These are phyloP conservation scores for Gliomastix tumulicola DNA, from an alignment of 2,329 filamentous ascomycete species.

Conservation along the genomic window DNA sequence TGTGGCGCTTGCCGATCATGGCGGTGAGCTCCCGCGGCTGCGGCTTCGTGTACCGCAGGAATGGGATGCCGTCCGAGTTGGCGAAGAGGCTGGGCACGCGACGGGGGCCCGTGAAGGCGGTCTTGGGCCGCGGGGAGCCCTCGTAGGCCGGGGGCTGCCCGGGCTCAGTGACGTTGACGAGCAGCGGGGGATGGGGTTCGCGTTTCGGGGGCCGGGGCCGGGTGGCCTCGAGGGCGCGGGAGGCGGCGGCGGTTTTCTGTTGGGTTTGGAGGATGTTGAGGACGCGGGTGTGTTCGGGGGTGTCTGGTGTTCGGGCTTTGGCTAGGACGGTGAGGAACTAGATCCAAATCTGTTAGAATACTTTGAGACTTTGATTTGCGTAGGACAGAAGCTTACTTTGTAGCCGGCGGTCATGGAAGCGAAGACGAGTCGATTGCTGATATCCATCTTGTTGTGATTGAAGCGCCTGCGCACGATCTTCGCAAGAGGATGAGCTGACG, in stretches of 20 bases:
- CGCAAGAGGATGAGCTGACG: slow-evolving; percentile 34
- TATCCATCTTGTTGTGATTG: slow-evolving; percentile 48
- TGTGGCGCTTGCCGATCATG: slow-evolving; percentile 45
- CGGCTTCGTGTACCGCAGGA: slow-evolving; percentile 60
- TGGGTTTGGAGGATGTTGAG: slow-evolving; percentile 27
- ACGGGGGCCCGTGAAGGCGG: slow-evolving; percentile 25
- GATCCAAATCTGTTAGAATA: not conserved
- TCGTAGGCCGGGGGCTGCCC: slow-evolving; percentile 38
- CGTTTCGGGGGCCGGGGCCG: slow-evolving; percentile 7
- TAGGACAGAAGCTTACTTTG: slow-evolving; percentile 32
- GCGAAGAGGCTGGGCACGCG: slow-evolving; percentile 49
- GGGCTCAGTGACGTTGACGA: slow-evolving; percentile 23
- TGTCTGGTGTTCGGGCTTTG: slow-evolving; percentile 26
- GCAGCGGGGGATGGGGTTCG: slow-evolving; percentile 17
- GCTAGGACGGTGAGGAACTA: slow-evolving; percentile 34
- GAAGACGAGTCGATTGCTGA: slow-evolving; percentile 52
- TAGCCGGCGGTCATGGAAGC: slow-evolving; percentile 63
- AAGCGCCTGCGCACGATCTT: slow-evolving; percentile 58
- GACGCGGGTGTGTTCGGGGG: slow-evolving; percentile 32
- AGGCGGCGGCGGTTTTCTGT: slow-evolving; percentile 10
- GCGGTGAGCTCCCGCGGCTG: slow-evolving; percentile 54
- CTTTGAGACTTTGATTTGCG: not conserved
- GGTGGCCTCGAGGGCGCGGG: slow-evolving; percentile 4
- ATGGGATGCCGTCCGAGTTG: slow-evolving; percentile 49
- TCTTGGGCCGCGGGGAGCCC: slow-evolving; percentile 39